Percentiles rank a stretch among this genome's conserved stretches.
Conservation (phyloP, 2,329 filamentous ascomycete genomes). For the Sporothrix pallida region DNA sequence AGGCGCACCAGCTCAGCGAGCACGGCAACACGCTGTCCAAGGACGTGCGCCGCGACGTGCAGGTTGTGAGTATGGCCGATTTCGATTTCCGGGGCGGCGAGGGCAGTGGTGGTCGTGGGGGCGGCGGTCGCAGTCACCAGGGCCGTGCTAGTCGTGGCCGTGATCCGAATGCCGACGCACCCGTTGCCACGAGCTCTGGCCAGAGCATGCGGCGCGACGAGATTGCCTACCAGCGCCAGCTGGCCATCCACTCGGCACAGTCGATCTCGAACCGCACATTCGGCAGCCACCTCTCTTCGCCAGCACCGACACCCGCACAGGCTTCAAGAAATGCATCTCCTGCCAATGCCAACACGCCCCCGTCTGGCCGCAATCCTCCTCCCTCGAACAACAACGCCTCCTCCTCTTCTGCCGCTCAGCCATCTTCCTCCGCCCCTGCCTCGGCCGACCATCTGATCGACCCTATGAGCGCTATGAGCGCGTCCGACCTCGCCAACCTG, state of each 20-base stretch:
- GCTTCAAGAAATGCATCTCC: slow-evolving; percentile 36
- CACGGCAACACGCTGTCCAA: slow-evolving; percentile 84
- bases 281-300: slow-evolving; percentile 77
- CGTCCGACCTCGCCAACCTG: slow-evolving; percentile 59
- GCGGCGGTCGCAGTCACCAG: slow-evolving; percentile 52
- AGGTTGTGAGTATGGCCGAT: slow-evolving; percentile 82
- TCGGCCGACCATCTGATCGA: slow-evolving; percentile 40
- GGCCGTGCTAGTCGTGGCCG: slow-evolving; percentile 66
- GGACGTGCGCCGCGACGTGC: slow-evolving; percentile 79
- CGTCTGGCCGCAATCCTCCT: slow-evolving; percentile 10
- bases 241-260: slow-evolving; percentile 88
- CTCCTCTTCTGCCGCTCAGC: not conserved
- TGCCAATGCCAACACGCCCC: not conserved
- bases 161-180: slow-evolving; percentile 80
- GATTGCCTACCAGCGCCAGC: slow-evolving; percentile 86
- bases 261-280: slow-evolving; percentile 80
- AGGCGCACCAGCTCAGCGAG: slow-evolving; percentile 85
- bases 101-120: slow-evolving; percentile 46
- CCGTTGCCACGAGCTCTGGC: slow-evolving; percentile 70
- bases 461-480: slow-evolving; percentile 58
- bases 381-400: not conserved
- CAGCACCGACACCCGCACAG: slow-evolving; percentile 46
- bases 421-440: not conserved
- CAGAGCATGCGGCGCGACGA: slow-evolving; percentile 85
- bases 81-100: slow-evolving; percentile 75